phyloP scores from a whole-genome alignment of 108 stramenopile species.

The Nannochloropsis granulata region DNA sequence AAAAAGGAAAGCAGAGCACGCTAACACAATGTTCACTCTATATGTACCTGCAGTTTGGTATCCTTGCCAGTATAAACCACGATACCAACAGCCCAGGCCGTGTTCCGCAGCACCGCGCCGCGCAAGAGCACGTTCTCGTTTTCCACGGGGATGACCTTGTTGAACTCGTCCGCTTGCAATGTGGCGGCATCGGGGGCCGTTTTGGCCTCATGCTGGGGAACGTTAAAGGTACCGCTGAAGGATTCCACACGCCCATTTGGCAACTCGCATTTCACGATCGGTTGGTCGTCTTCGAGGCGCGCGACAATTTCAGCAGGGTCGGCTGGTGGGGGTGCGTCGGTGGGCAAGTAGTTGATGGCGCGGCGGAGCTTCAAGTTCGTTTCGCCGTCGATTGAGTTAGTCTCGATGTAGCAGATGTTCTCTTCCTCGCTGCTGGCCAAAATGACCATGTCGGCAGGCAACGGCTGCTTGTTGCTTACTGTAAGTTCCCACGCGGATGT shows the following conservation, averaged over 20 bases:
- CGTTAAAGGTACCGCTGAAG: background rate
- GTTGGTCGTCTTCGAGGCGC: background rate
- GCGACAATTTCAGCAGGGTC: background rate
- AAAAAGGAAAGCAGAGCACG: background rate
- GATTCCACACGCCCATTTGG: background rate
- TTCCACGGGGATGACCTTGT: conserved; percentile 47
- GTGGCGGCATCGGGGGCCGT: background rate
- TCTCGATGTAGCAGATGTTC: conserved; percentile 34
- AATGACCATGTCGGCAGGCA: conserved; percentile 8
- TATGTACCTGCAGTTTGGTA: conserved; percentile 16
- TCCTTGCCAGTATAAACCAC: conserved; percentile 39
- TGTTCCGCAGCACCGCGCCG: conserved; percentile 34
- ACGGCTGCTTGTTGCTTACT: conserved; percentile 57
- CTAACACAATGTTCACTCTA: background rate
- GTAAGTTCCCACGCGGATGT: conserved; percentile 28
- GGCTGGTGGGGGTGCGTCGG: background rate
- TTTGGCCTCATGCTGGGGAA: background rate
- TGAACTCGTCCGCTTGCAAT: background rate
- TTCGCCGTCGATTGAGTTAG: conserved; percentile 37
- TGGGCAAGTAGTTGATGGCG: background rate
- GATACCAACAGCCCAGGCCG: conserved; percentile 26
- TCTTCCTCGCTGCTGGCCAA: background rate
- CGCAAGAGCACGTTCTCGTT: conserved; percentile 37
- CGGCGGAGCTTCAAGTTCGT: conserved; percentile 39
- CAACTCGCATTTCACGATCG: background rate